Evolutionary conservation across 495 filamentous ascomycete genomes (phyloP).

Genomic region (Daldinia loculata): DNA sequence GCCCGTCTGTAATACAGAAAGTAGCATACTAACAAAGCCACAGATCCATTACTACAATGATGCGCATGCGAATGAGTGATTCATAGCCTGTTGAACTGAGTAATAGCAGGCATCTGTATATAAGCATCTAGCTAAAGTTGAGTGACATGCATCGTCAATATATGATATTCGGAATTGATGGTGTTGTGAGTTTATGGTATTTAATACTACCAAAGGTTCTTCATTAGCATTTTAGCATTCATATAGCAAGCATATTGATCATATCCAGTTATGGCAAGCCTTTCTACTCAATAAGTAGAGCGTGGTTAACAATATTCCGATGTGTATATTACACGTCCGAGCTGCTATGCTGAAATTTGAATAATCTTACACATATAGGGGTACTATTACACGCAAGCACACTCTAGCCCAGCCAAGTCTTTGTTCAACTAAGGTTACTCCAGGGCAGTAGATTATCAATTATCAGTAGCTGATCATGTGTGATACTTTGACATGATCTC

Average conservation of each 20-base stretch:
- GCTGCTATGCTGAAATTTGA: neutral
- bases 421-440: neutral
- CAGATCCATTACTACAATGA: conserved; percentile 62
- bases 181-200: neutral
- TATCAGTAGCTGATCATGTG: neutral
- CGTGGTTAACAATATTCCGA: neutral
- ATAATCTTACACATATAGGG: neutral
- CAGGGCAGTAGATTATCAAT: neutral
- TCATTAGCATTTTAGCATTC: neutral
- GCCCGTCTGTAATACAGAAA: neutral
- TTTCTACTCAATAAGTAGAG: neutral
- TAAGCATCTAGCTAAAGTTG: neutral
- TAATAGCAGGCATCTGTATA: neutral
- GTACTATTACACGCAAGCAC: neutral
- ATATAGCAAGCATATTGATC: neutral
- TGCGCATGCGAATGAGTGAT: conserved; percentile 47
- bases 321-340: neutral
- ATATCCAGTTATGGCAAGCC: too few relatives aligned
- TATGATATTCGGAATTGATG: neutral
- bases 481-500: neutral
- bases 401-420: neutral
- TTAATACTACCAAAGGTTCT: neutral
- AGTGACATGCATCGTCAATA: neutral
- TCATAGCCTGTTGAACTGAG: neutral
- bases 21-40: conserved; percentile 16